Evolutionary conservation across 768 basidiomycete genomes (phyloP).

Genomic region (Exidia glandulosa): DNA sequence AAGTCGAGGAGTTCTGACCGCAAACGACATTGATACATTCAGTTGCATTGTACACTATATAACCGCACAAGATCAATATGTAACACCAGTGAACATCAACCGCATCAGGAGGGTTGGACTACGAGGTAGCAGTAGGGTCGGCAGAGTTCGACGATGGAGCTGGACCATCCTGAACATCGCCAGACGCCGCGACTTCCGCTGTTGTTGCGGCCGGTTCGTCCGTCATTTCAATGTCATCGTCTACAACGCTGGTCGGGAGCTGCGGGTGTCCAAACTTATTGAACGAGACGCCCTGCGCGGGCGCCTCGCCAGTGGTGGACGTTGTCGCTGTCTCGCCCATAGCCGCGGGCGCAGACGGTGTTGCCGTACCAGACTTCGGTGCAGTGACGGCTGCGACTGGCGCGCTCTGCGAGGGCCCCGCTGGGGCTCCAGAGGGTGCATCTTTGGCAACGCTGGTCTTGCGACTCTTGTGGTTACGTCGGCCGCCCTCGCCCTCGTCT

Average conservation of each 20-base stretch:
- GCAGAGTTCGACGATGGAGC: not conserved
- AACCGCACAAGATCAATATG: not conserved
- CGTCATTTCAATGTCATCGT: not conserved
- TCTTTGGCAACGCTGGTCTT: not conserved
- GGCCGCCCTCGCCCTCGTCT: constrained; percentile 87
- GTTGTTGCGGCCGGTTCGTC: not conserved
- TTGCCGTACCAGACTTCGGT: not conserved
- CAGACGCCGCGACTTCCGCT: not conserved
- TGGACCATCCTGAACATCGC: not conserved
- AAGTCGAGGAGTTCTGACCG: constrained; percentile 67
- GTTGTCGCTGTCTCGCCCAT: not conserved
- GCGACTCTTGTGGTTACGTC: constrained; percentile 36
- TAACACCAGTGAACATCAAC: not conserved
- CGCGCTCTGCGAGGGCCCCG: not conserved
- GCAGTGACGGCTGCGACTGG: not conserved
- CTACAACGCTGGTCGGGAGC: not conserved
- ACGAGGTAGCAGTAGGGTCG: not conserved
- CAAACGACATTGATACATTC: constrained; percentile 1
- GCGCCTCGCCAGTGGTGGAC: not conserved
- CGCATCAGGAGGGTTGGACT: not conserved
- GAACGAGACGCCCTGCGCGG: not conserved
- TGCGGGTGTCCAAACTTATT: not conserved
- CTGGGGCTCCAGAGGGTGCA: not conserved
- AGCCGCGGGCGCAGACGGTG: not conserved
- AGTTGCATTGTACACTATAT: not conserved